phyloP scores from a whole-genome alignment of 2,329 filamentous ascomycete species.

The Colletotrichum karsti region DNA sequence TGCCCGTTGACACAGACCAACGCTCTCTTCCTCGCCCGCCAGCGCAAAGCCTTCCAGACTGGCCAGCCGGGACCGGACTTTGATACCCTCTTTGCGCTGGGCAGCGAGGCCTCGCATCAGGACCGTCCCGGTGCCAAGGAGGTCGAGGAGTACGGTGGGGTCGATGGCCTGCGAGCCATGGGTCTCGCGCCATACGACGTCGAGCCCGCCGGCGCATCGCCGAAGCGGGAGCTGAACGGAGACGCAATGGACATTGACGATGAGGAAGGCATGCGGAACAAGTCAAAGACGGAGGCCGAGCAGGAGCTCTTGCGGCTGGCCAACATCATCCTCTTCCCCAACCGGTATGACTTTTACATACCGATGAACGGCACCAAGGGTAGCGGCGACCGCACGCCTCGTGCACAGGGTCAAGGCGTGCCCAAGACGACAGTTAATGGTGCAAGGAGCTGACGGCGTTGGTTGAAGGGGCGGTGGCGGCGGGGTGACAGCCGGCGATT shows the following conservation, averaged over 20 bases:
- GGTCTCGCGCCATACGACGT: slow-evolving; percentile 61
- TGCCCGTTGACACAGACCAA: slow-evolving; percentile 56
- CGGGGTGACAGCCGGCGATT: slow-evolving; percentile 10
- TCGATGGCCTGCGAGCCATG: slow-evolving; percentile 64
- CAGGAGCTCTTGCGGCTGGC: slow-evolving; percentile 61
- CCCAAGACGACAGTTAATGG: slow-evolving; percentile 16
- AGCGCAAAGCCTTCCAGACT: slow-evolving; percentile 61
- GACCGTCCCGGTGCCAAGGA: slow-evolving; percentile 58
- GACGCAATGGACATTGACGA: slow-evolving; percentile 38
- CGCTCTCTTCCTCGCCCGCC: slow-evolving; percentile 50
- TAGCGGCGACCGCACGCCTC: slow-evolving; percentile 30
- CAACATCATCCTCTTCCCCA: slow-evolving; percentile 66
- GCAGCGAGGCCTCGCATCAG: slow-evolving; percentile 60
- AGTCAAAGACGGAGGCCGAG: slow-evolving; percentile 49
- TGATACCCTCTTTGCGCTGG: slow-evolving; percentile 60
- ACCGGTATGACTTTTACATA: slow-evolving; percentile 31
- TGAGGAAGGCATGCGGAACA: slow-evolving; percentile 34
- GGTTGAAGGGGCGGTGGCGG: slow-evolving; percentile 33
- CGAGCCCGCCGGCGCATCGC: slow-evolving; percentile 41
- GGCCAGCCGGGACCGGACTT: slow-evolving; percentile 65
- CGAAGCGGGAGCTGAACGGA: slow-evolving; percentile 22
- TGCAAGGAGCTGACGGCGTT: slow-evolving; percentile 30
- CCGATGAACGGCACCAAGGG: slow-evolving; percentile 17
- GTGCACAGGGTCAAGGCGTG: neutral
- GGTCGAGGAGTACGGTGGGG: slow-evolving; percentile 59